phyloP scores from a whole-genome alignment of 2,329 filamentous ascomycete species.

The Xylaria sp. region DNA sequence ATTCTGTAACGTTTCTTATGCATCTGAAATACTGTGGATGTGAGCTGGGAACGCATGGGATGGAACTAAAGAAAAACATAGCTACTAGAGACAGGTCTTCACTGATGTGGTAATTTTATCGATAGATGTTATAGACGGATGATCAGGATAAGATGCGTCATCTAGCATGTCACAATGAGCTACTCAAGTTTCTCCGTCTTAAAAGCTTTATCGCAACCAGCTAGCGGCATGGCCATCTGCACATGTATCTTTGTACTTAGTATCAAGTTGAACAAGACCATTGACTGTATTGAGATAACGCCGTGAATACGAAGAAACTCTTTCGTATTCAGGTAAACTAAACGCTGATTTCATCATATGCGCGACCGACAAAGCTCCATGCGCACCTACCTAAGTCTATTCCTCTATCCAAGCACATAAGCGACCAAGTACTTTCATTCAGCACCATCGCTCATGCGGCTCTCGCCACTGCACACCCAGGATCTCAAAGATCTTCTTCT shows the following conservation, averaged over 20 bases:
- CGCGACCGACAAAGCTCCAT: not conserved
- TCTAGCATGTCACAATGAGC: not conserved
- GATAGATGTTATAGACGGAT: conserved; percentile 17
- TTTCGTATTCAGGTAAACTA: conserved; percentile 1
- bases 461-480: conserved; percentile 87
- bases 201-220: not conserved
- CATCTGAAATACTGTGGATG: not conserved
- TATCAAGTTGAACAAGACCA: not conserved
- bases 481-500: conserved; percentile 83
- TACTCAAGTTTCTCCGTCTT: not conserved
- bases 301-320: not conserved
- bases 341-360: not conserved
- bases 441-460: conserved; percentile 81
- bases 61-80: conserved; percentile 7
- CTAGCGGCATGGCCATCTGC: not conserved
- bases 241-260: not conserved
- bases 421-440: conserved; percentile 40
- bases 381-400: not conserved
- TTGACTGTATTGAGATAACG: not conserved
- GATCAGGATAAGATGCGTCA: not conserved
- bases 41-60: not conserved
- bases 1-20: not conserved
- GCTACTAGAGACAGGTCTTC: conserved; percentile 2
- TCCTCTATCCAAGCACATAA: not conserved
- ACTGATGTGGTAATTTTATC: conserved; percentile 3